Conservation (phyloP, 2,329 filamentous ascomycete genomes). For the Sphaceloma murrayae region DNA sequence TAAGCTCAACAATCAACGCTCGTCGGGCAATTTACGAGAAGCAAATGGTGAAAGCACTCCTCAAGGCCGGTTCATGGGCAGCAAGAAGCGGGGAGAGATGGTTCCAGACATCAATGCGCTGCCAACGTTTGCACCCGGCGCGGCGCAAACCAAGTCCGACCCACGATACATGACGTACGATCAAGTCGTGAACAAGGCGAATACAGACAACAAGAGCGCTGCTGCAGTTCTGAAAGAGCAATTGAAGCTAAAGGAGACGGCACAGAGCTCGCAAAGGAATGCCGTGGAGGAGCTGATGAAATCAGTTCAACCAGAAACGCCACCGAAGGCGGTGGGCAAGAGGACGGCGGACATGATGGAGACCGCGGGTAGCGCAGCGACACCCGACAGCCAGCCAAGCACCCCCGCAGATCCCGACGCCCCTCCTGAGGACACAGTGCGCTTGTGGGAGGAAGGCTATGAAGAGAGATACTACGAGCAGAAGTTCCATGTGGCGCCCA, state of each 20-base stretch:
- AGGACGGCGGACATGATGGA: constrained; percentile 67
- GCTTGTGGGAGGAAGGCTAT: constrained; percentile 92
- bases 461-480: constrained; percentile 93
- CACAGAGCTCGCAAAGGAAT: constrained; percentile 24
- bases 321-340: constrained; percentile 54
- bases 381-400: constrained; percentile 37
- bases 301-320: constrained; percentile 20
- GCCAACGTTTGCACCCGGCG: constrained; percentile 49
- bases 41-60: constrained; percentile 24
- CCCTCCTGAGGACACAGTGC: constrained; percentile 67
- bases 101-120: constrained; percentile 35
- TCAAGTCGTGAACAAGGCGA: constrained; percentile 69
- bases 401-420: constrained; percentile 47
- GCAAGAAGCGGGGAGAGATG: constrained; percentile 24
- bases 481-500: constrained; percentile 78
- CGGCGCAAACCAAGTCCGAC: constrained; percentile 43
- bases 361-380: constrained; percentile 45
- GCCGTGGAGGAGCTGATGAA: constrained; percentile 20
- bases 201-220: constrained; percentile 84
- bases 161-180: constrained; percentile 64
- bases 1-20: constrained; percentile 42
- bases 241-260: constrained; percentile 38
- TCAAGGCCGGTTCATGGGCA: constrained; percentile 23
- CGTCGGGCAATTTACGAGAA: constrained; percentile 24
- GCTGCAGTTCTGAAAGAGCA: constrained; percentile 79